Conservation (phyloP, 345 rosid species). For the Lepidium sativum region DNA sequence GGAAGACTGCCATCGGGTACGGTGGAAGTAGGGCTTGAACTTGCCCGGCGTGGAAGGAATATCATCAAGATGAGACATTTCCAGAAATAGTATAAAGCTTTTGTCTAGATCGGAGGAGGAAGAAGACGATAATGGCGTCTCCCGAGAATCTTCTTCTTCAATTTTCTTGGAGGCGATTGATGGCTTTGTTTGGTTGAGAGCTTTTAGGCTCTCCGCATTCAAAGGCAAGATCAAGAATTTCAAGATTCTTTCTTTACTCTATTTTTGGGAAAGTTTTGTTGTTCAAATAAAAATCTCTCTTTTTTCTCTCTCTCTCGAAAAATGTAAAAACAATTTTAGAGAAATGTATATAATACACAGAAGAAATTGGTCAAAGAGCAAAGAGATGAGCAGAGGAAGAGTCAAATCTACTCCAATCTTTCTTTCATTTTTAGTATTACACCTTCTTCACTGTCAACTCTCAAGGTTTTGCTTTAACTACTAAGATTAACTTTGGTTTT, state of each 20-base stretch:
- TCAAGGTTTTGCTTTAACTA: no score
- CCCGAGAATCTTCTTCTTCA: conserved; percentile 37
- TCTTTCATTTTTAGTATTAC: not conserved
- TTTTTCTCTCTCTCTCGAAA: not conserved
- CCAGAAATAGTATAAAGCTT: no score
- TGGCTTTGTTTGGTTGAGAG: conserved; percentile 26
- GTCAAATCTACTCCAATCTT: not conserved
- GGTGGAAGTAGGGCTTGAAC: conserved; percentile 71
- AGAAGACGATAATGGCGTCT: not conserved
- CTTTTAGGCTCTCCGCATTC: conserved; percentile 18
- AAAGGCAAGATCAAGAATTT: conserved; percentile 9
- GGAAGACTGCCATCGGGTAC: conserved; percentile 73
- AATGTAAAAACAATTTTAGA: not conserved
- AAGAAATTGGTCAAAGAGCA: not conserved
- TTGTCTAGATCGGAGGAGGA: no score
- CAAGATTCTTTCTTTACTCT: not conserved
- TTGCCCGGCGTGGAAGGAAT: conserved; percentile 83
- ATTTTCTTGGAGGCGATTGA: conserved; percentile 21
- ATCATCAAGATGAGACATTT: conserved; percentile 64
- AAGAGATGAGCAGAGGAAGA: not conserved
- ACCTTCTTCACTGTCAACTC: not conserved
- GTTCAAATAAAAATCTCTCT: no score
- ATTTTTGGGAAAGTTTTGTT: not conserved
- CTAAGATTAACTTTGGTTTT: not conserved
- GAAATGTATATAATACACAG: not conserved